Evolutionary conservation across 371 early-diverging fungal genomes (phyloP), one percentile per base, ranked within the genome.

Genomic region (Circinella umbellata): DNA sequence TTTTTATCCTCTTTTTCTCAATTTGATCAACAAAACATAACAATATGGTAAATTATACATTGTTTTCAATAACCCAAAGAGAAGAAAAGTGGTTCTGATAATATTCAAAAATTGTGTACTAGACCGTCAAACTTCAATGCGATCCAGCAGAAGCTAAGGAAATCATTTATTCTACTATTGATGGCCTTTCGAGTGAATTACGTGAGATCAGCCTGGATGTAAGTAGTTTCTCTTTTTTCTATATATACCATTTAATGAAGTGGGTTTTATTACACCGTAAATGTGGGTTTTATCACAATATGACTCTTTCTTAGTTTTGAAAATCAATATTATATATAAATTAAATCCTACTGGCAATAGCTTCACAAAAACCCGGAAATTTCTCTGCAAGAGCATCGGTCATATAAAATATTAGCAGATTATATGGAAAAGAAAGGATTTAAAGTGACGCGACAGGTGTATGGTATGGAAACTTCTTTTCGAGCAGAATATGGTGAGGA

Each of bases 361-460:
- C 84, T 91, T 66, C 90, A 90, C 60, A 78, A 80, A 47, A 75
- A 89, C 69, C 82, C 86, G 17, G 92, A 92, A 70, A 70, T 84
- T 3, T 84, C 87, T 9, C 77, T 84, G 75, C 73, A 89, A 49
- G 92, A 92, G 68, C 61, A 80, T 48, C 75, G 80, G 67, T 90
- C 91, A 17, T 85, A 86, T 69, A 68, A 80, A 34, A 57, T 80
- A 11, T 74, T 92, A 68, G 85, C 89, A 5, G 79, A 80, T 18
- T 91, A 83, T 67, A 71, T 92, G 7, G 85, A 86, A 57, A 61
- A 66, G 5, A 68, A 84, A 36, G 90, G 89, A 3, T 90, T 89
- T 72, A 71, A 75, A 8, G 80, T 90, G 8, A 80, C 80, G 20
- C 82, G 80, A 6, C 71, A 78, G 3, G 88, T 82, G 2, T 86